Base-by-base conservation (phyloP, 176 grass and related monocot genomes). In the Zoysia pacifica region DNA sequence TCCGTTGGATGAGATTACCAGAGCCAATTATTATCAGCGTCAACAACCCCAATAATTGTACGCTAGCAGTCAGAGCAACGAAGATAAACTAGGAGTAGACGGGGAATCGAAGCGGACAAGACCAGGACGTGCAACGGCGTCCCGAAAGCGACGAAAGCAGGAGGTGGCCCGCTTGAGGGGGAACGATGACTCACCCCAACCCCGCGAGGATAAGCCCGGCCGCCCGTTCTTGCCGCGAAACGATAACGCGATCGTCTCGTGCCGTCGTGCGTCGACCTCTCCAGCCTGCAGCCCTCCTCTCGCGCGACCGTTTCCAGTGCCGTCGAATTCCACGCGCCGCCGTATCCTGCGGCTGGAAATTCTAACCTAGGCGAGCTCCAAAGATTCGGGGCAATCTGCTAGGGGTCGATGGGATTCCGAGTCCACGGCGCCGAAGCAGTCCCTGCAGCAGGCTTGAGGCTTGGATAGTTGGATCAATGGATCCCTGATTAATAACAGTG, bases 151-250 rank as follows among this genome's bases (percentile, higher is more conserved):
- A 85, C 77, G 59, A 81, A 60, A 51, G 81, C 39, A 55, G 48
- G 76, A 4, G 64, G 71, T 9, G 71, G 56, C 82, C 77, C 70
- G 56, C n/a, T 3, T 4, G 47, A 18, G 55, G 28, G 71, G 64
- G 76, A 81, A 56, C 38, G 82, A 72, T 89, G 82, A 81, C 7
- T 73, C 87, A 73, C 78, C 65, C 63, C 36, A 3, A 8, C 1
- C 39, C 63, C 63, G 19, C 5, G 8, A 36, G 38, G 82, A 89
- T 89, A 82, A 85, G 82, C 19, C 60, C 72, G 9, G 72, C 61
- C 87, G 83, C 41, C 64, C 75, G 82, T 81, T 68, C 43, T 37
- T 28, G 28, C 28, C 28, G 28, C 50, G 7, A 69, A 15, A 40
- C 66, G 65, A 80, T 69, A 79, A 79, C 19, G 14, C 9, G 5